phyloP scores from a whole-genome alignment of 441 rosid species.

The Erodium moschatum region DNA sequence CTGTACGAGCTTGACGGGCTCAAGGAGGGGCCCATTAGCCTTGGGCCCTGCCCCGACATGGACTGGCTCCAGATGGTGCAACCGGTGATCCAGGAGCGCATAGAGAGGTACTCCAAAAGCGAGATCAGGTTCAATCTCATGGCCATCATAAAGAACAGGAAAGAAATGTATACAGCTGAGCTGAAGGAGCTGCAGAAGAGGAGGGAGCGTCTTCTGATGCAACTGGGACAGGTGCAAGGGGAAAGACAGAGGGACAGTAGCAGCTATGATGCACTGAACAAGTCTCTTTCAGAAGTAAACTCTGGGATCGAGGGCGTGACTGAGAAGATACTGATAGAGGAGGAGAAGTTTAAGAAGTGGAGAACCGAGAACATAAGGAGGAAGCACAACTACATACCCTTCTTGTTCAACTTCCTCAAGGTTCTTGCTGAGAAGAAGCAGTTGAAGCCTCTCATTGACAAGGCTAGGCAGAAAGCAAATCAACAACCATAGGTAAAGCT shows the following conservation, averaged over 20 bases:
- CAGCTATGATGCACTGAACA: not conserved
- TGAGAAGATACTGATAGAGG: constrained; percentile 80
- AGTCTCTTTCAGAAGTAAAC: constrained; percentile 48
- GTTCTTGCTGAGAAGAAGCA: constrained; percentile 98
- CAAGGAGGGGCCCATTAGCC: constrained; percentile 92
- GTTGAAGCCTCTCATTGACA: constrained; percentile 89
- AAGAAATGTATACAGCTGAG: constrained; percentile 65
- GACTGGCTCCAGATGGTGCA: constrained; percentile 87
- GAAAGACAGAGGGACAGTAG: constrained; percentile 24
- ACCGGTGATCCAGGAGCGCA: constrained; percentile 87
- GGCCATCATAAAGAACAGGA: constrained; percentile 86
- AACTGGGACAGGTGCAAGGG: constrained; percentile 40
- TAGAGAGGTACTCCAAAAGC: constrained; percentile 74
- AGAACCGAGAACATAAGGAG: constrained; percentile 81
- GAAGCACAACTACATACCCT: constrained; percentile 94
- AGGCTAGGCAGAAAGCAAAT: constrained; percentile 75
- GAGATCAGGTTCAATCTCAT: constrained; percentile 92
- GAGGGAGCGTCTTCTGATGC: constrained; percentile 69
- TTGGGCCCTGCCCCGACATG: constrained; percentile 58
- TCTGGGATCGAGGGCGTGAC: constrained; percentile 65
- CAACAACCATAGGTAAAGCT: constrained; percentile 22
- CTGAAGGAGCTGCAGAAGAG: constrained; percentile 80
- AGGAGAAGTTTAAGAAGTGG: constrained; percentile 92
- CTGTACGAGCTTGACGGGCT: constrained; percentile 91
- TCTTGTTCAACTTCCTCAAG: constrained; percentile 85